Percentiles rank a stretch among this genome's conserved stretches.
These are phyloP conservation scores for Claviceps sp. DNA, from an alignment of 2,329 filamentous ascomycete genomes.

Conservation along the genomic window DNA sequence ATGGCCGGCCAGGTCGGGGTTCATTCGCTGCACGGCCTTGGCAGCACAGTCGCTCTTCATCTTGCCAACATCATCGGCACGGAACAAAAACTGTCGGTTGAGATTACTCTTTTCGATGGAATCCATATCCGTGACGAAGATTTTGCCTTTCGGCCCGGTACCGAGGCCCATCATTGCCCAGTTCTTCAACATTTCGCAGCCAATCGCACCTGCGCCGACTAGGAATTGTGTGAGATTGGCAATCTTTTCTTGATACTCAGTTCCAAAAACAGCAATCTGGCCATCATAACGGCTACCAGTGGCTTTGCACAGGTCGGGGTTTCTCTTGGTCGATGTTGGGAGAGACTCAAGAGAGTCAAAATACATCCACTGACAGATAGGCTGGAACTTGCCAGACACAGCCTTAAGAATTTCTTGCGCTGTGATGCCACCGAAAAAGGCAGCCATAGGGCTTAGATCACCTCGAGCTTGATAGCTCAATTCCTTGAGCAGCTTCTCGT, in stretches of 20 bases:
- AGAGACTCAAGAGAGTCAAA: constrained; percentile 96
- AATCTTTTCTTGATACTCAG: constrained; percentile 87
- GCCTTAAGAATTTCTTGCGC: constrained; percentile 95
- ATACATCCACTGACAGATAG: constrained; percentile 93
- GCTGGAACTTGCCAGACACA: constrained; percentile 93
- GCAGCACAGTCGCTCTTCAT: constrained; percentile 95
- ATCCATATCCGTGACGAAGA: constrained; percentile 93
- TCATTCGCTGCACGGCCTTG: constrained; percentile 84
- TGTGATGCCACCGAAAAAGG: constrained; percentile 85
- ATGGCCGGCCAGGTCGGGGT: constrained; percentile 77
- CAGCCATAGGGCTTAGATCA: constrained; percentile 83
- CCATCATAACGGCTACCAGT: constrained; percentile 82
- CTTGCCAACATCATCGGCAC: constrained; percentile 81
- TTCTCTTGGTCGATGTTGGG: constrained; percentile 59
- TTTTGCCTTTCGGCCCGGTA: constrained; percentile 75
- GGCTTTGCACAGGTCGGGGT: constrained; percentile 79
- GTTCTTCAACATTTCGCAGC: constrained; percentile 98
- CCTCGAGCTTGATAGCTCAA: constrained; percentile 88
- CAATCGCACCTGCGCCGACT: constrained; percentile 91
- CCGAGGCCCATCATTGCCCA: constrained; percentile 98
- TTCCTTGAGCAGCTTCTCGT: constrained; percentile 86
- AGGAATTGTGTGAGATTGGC: constrained; percentile 84
- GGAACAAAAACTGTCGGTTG: constrained; percentile 93
- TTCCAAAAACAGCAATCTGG: constrained; percentile 91
- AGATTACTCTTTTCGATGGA: constrained; percentile 98